These are phyloP conservation scores for Gillenia trifoliata DNA, from an alignment of 306 rosid genomes.

Conservation along the genomic window DNA sequence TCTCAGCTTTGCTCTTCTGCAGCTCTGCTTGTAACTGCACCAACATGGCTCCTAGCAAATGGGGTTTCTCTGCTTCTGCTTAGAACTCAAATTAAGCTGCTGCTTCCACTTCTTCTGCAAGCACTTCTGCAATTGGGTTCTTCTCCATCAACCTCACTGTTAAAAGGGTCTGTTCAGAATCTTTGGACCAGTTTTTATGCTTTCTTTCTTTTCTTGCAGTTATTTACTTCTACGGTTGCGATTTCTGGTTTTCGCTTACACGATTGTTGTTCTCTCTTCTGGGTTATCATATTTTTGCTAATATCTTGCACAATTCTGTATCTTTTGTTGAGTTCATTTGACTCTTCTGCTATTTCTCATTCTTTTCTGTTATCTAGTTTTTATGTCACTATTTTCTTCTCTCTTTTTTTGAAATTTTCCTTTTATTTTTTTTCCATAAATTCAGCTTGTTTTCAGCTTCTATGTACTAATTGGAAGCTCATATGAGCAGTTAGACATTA, in stretches of 20 bases:
- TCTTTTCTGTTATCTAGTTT: neutral
- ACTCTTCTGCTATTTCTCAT: constrained; percentile 4
- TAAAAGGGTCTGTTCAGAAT: constrained; percentile 22
- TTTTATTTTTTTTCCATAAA: constrained; percentile 1
- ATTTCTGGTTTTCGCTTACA: constrained; percentile 6
- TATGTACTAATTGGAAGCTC: constrained; percentile 18
- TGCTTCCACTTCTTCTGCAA: constrained; percentile 19
- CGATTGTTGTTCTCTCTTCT: constrained; percentile 16
- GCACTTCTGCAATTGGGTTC: constrained; percentile 18
- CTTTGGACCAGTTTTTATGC: neutral
- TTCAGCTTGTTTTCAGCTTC: constrained; percentile 7
- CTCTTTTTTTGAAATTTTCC: constrained; percentile 14
- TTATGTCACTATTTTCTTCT: neutral
- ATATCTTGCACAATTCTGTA: neutral
- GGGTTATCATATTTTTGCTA: constrained; percentile 4
- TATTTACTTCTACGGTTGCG: neutral
- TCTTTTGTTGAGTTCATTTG: neutral
- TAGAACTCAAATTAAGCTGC: constrained; percentile 16
- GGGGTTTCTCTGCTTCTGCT: constrained; percentile 42
- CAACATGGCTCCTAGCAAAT: constrained; percentile 57
- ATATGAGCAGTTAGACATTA: neutral
- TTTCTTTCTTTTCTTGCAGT: neutral
- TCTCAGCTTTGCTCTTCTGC: constrained; percentile 15
- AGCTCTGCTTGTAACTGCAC: constrained; percentile 31
- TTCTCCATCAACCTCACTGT: constrained; percentile 13